Evolutionary conservation across 805 yeast genomes (phyloP), one percentile per base, ranked within the genome.

Genomic region (Cyberlindnera veronae): DNA sequence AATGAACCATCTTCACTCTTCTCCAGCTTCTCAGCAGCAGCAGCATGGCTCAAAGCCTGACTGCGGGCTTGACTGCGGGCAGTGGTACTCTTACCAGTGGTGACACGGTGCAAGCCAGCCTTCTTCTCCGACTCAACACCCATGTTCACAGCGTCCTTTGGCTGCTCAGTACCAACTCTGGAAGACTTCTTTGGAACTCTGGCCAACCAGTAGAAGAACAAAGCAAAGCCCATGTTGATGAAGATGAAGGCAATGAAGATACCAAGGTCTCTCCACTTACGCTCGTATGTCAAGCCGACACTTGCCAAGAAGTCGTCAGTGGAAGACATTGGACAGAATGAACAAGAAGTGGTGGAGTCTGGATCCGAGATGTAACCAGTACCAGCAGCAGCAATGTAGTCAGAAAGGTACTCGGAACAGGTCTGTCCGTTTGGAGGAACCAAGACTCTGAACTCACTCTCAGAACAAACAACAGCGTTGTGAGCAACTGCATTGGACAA

Each of bases 241-340:
- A 56, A 36, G 38, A 70, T 66, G 57, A 56, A 71, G 18, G 60
- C 71, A 64, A 67, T 64, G 60, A 74, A 65, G 49, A 79, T 68
- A 51, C 86, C 86, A 49, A 69, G 69, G 55, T 80, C 75, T 70
- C 84, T 76, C 85, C 86, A 78, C 65, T 80, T 76, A 51, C 74
- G 66, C n/a, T 49, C 40, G 61, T 66, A 69, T 20, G 48, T 48
- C 36, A 69, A 62, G 40, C 62, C 58, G 47, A 62, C 74, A 61
- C 58, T 46, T 0, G 48, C 62, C 62, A 88, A 74, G 60, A 68
- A 88, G 5, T 65, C 69, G 58, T 86, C 78, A 19, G 91, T 84
- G 15, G 60, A 51, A 12, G 63, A 49, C 53, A 75, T 66, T 27
- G 77, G 64, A 64, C 96, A 87, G 65, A 66, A 83, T 9, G 62